These are phyloP conservation scores for Trichomonas vaginalis DNA, from an alignment of 208 protist species.

Conservation along the genomic window DNA sequence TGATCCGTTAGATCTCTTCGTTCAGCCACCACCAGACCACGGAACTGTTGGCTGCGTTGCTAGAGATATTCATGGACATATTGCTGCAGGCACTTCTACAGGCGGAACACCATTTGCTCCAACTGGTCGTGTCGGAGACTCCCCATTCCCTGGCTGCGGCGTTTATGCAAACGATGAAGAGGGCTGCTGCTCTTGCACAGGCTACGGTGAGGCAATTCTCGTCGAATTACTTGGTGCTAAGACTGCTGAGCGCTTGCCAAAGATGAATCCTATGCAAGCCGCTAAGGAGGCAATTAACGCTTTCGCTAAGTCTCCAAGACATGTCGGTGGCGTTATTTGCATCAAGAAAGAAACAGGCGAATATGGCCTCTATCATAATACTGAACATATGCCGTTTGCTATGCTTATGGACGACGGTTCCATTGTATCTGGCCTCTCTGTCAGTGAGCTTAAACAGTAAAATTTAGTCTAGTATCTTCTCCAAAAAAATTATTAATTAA, in stretches of 20 bases:
- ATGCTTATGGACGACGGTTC: not conserved
- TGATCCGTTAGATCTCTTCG: not conserved
- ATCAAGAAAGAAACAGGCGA: not conserved
- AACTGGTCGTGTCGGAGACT: not conserved
- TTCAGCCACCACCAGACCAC: not conserved
- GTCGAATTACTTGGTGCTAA: not conserved
- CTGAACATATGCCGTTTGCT: not conserved
- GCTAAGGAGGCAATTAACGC: not conserved
- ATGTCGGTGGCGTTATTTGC: not conserved
- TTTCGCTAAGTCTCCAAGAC: not conserved
- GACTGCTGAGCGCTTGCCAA: not conserved
- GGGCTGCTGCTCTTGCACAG: not conserved
- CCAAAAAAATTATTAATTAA: too few species aligned
- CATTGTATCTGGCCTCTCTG: not conserved
- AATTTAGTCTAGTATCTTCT: not conserved
- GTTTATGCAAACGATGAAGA: not conserved
- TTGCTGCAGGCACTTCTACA: conserved; percentile 5
- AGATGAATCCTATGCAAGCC: not conserved
- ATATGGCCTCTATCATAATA: not conserved
- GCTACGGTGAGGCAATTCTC: not conserved
- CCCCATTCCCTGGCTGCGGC: not conserved
- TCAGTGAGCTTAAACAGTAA: not conserved
- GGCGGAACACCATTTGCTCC: not conserved
- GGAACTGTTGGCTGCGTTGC: conserved; percentile 2
- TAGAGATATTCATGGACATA: not conserved